A percentile compares a stretch with the other conserved stretches of the same genome.
Conservation (phyloP, 345 rosid species). For the Sonneratia alba region DNA sequence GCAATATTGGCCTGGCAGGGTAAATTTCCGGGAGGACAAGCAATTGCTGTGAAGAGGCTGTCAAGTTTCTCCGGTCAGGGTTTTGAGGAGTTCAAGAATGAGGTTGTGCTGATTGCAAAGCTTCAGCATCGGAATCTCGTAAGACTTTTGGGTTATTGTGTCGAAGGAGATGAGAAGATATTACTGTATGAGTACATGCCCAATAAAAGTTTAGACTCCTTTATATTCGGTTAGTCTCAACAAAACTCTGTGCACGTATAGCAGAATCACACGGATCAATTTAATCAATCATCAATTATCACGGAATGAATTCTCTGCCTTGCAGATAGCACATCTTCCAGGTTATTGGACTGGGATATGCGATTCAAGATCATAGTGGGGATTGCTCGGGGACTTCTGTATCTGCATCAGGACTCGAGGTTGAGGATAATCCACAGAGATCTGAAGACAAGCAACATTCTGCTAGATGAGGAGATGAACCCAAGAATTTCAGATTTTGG, state of each 20-base stretch:
- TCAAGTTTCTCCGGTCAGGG: conserved; percentile 58
- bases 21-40: conserved; percentile 30
- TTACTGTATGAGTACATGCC: conserved; percentile 58
- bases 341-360: conserved; percentile 37
- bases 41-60: conserved; percentile 53
- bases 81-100: conserved; percentile 51
- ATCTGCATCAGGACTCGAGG: conserved; percentile 72
- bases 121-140: conserved; percentile 74
- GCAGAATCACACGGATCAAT: background rate
- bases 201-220: conserved; percentile 57
- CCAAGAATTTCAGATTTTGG: conserved; percentile 79
- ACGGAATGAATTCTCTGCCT: conserved; percentile 3
- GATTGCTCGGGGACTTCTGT: conserved; percentile 55
- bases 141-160: conserved; percentile 55
- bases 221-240: conserved; percentile 38
- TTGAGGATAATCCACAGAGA: conserved; percentile 65
- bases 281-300: background rate
- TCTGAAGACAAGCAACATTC: conserved; percentile 52
- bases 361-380: conserved; percentile 46
- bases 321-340: conserved; percentile 22
- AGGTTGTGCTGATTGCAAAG: conserved; percentile 49
- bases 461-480: conserved; percentile 55
- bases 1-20: conserved; percentile 24
- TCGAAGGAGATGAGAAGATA: conserved; percentile 45
- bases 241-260: background rate